Conservation (phyloP, 371 early-diverging fungal genomes). For the Zychaea mexicana region DNA sequence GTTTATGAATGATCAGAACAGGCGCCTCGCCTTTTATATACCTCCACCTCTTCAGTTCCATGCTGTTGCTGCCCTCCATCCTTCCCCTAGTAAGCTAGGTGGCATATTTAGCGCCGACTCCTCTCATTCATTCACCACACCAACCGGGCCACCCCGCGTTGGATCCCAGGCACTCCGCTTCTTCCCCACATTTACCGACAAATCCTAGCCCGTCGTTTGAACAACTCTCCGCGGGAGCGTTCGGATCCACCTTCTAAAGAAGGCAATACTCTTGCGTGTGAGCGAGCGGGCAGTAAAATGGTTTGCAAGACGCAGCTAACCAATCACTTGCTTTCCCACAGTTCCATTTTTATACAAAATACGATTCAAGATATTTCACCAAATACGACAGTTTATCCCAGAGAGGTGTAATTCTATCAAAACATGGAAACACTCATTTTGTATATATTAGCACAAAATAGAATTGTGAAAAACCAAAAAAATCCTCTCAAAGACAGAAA, state of each 20-base stretch:
- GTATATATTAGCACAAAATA: not conserved
- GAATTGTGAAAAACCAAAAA: not conserved
- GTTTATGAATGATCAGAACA: too few relatives aligned
- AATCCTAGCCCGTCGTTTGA: slow-evolving; percentile 1
- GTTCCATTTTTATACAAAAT: not conserved
- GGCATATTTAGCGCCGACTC: too few relatives aligned
- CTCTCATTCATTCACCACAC: not conserved
- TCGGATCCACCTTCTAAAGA: not conserved
- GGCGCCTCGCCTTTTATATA: too few relatives aligned
- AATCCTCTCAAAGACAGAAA: too few relatives aligned
- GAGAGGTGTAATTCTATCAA: not conserved
- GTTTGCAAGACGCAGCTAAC: not conserved
- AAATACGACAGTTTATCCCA: not conserved
- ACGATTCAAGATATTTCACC: not conserved
- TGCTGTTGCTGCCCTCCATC: not conserved
- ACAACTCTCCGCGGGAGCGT: not conserved
- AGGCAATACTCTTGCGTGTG: not conserved
- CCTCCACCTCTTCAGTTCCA: too few relatives aligned
- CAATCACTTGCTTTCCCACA: not conserved
- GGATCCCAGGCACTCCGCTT: not conserved
- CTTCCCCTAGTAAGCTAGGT: not conserved
- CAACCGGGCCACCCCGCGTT: not conserved
- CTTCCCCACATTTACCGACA: slow-evolving; percentile 5
- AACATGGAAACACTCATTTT: not conserved
- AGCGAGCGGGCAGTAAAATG: not conserved